Evolutionary conservation across 2,329 filamentous ascomycete genomes (phyloP), one percentile per base, ranked within the genome.

Genomic region (Penicillium paneum): DNA sequence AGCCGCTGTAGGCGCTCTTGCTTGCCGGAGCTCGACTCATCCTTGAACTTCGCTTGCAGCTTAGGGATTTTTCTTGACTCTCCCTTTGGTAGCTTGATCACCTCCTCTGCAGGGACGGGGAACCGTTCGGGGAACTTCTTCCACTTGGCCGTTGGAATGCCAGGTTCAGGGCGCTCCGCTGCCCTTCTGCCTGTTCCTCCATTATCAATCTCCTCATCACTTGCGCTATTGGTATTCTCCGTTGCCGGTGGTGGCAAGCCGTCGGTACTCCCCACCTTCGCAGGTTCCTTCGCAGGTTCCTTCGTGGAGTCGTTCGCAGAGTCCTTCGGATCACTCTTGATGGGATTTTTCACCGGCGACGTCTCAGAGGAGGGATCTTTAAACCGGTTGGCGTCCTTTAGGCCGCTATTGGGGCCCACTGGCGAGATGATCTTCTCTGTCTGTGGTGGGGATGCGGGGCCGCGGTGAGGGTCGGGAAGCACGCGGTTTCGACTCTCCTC

Each of bases 51-150:
- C 68, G 85, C 81, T 71, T 97, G 94, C 46, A 97, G 86, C 64
- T 80, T 83, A 2, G 91, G 90, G 15, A 97, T 87, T 2, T 79
- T 63, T 65, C 84, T 86, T 3, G 90, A 81, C 26, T 80, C 80
- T 39, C 85, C 89, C 1, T 84, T 87, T 1, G 94, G 94, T 29
- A 97, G 79, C 41, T 79, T 78, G 54, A 92, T 91, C 51, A 96
- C 78, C 17, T 88, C 86, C 54, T 85, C 83, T 3, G 81, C 73
- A 8, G 85, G 78, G 2, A 97, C 75, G 0, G 94, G 92, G 73
- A 89, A 97, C 67, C 88, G 81, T 70, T 96, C 91, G 3, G 79
- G 76, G 58, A 83, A 80, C 70, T 87, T 90, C 52, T 76, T 76
- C 93, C 93, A 97, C 65, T 91, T 87, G 29, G 85, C 72, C 10